Base-by-base conservation (phyloP, 306 rosid species). In the Ormosia semicastrata region DNA sequence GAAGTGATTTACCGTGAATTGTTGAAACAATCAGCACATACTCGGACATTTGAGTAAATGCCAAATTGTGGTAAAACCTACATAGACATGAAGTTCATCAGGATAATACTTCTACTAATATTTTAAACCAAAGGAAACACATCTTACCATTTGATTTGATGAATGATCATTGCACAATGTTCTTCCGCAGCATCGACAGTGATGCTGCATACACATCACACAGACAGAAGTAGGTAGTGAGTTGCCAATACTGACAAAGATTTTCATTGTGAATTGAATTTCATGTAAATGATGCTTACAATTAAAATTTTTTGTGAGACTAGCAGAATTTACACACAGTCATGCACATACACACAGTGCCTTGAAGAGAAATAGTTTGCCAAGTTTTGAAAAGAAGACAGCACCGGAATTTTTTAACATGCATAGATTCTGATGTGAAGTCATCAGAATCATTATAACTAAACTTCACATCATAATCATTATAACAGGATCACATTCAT, bases 91-190 rank as follows among this genome's bases (percentile, higher is more conserved):
- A 84, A 80, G 49, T 60, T 80, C 84, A 57, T 58, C 44, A 75
- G 14, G 30, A 57, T 79, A 3, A 75, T 37, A 62, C 59, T 74
- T 39, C 57, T 62, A 53, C 5, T 13, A 40, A 65, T 47, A 57
- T 44, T 46, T 52, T 39, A 17, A 65, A 79, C 30, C 32, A 24
- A 39, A 7, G 49, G 17, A 50, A 15, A 80, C 76, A 58, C 13
- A 54, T 0, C 6, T 0, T 78, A 96, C 99, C 94, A 84, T 87
- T 87, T 96, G 99, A 87, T 83, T 60, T 13, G 98, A 82, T 14
- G 99, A 96, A 81, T 96, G 99, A 73, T 96, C 99, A 52, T 68
- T 81, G 83, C 99, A 96, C 88, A 96, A 78, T 15, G 99, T 94
- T 87, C 95, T 90, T 82, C 98, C 99, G 68, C 99, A 94, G 75